Base-by-base conservation (phyloP, 2,329 filamentous ascomycete species). In the Penicillium polonicum region DNA sequence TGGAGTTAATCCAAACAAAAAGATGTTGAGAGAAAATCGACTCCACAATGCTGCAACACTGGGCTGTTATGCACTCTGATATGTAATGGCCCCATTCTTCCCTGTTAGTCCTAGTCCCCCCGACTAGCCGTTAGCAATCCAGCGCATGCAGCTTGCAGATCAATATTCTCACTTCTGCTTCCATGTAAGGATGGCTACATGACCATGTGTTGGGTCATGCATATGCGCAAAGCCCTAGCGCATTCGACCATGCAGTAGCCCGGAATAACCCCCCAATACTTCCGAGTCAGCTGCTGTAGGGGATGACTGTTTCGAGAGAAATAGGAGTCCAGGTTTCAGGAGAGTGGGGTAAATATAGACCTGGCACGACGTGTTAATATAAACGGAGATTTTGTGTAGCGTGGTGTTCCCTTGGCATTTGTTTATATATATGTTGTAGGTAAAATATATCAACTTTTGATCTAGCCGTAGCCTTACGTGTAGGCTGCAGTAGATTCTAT, bases 1-100 rank as follows among this genome's bases (percentile, higher is more conserved):
- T 44, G 19, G n/a, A 38, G 46, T 13, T 31, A 23, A 35, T 21
- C 2, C 3, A 33, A 33, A 33, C 29, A 33, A 36, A 36, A 44
- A 29, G 19, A 36, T 21, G 19, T 45, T 21, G 41, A 35, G 21
- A 52, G 38, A 31, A 23, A 31, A 23, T 25, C 21, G 48, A 66
- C 58, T 65, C 64, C 59, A 64, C 63, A 61, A 27, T 66, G 48
- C 61, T 62, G 59, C 59, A 61, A 29, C 13, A 42, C 41, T 63
- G 46, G 57, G 52, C 48, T 19, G 13, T 49, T 10, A 31, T 33
- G 44, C 23, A 42, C 42, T 23, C 5, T 13, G 21, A 44, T 44
- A 4, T 43, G 38, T 36, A 43, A 42, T 41, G 17, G 25, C 23
- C 23, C 33, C 19, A 46, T 31, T 46, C 13, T 35, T 46, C 21